These are phyloP conservation scores for Pyrrhoderma lamaoense DNA, from an alignment of 1,284 basidiomycete species.

Conservation along the genomic window DNA sequence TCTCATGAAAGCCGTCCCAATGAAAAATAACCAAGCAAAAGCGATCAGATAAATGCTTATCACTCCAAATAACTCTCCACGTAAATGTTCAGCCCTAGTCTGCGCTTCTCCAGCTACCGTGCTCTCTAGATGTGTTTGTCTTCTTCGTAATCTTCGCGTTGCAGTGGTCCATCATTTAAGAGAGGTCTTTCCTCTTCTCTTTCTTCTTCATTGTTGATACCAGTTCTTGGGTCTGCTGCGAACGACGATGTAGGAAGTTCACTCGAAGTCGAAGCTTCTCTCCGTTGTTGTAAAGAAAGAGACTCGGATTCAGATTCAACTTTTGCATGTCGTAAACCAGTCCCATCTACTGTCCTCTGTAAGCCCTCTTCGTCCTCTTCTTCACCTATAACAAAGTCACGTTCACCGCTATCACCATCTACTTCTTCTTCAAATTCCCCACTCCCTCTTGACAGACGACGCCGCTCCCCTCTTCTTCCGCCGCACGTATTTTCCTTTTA, in stretches of 20 bases:
- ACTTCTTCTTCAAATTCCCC: neutral
- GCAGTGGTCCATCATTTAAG: conserved; percentile 14
- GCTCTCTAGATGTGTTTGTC: conserved; percentile 4
- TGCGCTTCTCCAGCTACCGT: conserved; percentile 24
- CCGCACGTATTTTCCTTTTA: conserved; percentile 26
- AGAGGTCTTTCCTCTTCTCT: conserved; percentile 9
- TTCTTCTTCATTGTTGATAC: neutral
- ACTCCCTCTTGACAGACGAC: neutral
- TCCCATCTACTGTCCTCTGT: too few relatives aligned
- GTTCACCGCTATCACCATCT: conserved; percentile 4
- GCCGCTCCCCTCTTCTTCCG: conserved; percentile 8
- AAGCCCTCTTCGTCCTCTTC: neutral
- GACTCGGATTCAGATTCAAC: too few relatives aligned
- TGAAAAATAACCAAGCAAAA: conserved; percentile 59
- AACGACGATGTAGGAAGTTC: neutral
- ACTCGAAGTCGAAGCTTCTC: too few relatives aligned
- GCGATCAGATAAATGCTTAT: conserved; percentile 40
- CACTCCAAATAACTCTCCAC: conserved; percentile 45
- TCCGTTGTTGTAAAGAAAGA: too few relatives aligned
- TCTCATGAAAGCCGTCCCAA: conserved; percentile 52
- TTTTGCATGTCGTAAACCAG: neutral
- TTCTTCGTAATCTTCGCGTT: neutral
- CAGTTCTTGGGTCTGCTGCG: neutral
- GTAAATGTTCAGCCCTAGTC: conserved; percentile 33
- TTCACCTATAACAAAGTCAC: neutral